Base-by-base conservation (phyloP, 139 green algal genomes). In the Tetradesmus obliquus region DNA sequence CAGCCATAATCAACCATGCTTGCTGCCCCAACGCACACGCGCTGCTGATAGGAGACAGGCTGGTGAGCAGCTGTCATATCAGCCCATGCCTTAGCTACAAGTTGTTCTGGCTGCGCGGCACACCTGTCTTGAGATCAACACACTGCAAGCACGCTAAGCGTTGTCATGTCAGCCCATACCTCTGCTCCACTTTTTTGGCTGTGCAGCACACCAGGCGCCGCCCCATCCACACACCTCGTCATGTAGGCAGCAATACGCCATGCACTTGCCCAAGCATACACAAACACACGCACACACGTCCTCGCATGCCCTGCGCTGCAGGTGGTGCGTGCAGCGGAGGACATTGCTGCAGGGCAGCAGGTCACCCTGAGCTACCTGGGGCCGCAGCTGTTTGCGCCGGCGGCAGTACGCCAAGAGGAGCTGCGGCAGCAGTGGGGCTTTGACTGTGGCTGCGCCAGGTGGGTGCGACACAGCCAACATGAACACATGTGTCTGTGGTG, bases 371-470 rank as follows among this genome's bases (percentile, higher is more conserved):
- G 88, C 60, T 95, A 93, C 86, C 69, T 95, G 12, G 94, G 94
- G 7, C 79, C 79, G 8, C 91, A 92, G 17, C 84, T 95, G 62
- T 92, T 90, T 24, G 58, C 90, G 8, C 94, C 94, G 1, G 80
- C 92, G 53, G 86, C 62, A 71, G 57, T 86, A 53, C 90, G 94
- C 10, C 91, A 84, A 9, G 82, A 76, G 2, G 92, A 95, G 91
- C 92, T 95, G 53, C 76, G 71, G 55, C 45, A 92, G 20, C 84
- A 94, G 89, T 95, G 91, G 85, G 94, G 91, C 76, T 94, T 95
- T 62, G 69, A 54, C 3, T 94, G 92, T 87, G 79, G 86, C 32
- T 95, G 94, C 91, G 51, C 4, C 57, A 90, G 91, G 88, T 92
- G 82, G 3, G 13, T 45, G 17, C 72, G 32, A 45, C 32, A 45